These are phyloP conservation scores for Eurotiales sp. DNA, from an alignment of 2,329 filamentous ascomycete species.

Conservation along the genomic window DNA sequence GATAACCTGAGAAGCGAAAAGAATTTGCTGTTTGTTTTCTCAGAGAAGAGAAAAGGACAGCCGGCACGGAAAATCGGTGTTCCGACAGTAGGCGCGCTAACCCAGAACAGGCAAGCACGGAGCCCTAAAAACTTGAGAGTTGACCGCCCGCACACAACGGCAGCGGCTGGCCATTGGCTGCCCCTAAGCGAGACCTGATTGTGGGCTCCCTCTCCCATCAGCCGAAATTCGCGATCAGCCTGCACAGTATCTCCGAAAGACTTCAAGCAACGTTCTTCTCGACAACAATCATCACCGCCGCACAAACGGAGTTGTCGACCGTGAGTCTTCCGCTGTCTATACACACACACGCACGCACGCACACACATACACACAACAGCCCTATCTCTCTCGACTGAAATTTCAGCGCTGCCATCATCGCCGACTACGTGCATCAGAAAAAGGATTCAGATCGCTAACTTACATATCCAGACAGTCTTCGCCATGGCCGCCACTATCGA, in stretches of 20 bases:
- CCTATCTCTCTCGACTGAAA: background rate
- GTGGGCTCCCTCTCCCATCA: conserved; percentile 28
- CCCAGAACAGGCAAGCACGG: conserved; percentile 9
- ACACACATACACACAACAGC: background rate
- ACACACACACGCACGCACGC: background rate
- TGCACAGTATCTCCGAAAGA: conserved; percentile 31
- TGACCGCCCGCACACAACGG: conserved; percentile 19
- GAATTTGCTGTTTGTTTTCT: background rate
- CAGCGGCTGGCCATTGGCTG: conserved; percentile 26
- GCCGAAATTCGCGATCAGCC: conserved; percentile 36
- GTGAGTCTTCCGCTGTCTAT: conserved; percentile 29
- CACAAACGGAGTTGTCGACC: conserved; percentile 38
- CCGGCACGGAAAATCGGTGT: conserved; percentile 17
- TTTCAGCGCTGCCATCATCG: background rate
- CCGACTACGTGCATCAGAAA: background rate
- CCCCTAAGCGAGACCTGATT: conserved; percentile 39
- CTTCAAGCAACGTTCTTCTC: conserved; percentile 38
- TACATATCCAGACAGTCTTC: conserved; percentile 52
- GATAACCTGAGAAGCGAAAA: too few relatives aligned
- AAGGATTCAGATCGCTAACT: conserved; percentile 8
- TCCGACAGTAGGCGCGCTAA: conserved; percentile 7
- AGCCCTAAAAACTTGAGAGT: conserved; percentile 32
- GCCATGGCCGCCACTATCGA: conserved; percentile 80
- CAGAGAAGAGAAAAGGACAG: conserved; percentile 4
- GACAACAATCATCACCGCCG: conserved; percentile 37